A percentile compares a stretch with the other conserved stretches of the same genome.
Evolutionary conservation across 2,329 filamentous ascomycete species (phyloP).

Genomic region (Pseudogymnoascus sp.): DNA sequence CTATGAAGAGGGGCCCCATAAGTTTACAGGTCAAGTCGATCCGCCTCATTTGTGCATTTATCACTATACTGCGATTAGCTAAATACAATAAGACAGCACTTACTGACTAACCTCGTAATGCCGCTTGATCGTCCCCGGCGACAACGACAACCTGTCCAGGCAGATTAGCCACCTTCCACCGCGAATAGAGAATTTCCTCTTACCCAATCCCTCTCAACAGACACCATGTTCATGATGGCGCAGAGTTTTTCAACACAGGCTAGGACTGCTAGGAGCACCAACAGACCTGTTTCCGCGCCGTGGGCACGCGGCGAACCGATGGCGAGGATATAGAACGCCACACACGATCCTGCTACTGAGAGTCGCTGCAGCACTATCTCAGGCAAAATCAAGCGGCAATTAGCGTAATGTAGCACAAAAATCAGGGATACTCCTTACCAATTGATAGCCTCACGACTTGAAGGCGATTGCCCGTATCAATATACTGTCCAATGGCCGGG

Average conservation of each 20-base stretch:
- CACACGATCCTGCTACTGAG: constrained; percentile 39
- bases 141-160: constrained; percentile 38
- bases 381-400: not conserved
- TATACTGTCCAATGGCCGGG: constrained; percentile 46
- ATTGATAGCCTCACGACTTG: constrained; percentile 32
- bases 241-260: constrained; percentile 62
- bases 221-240: constrained; percentile 55
- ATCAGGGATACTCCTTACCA: constrained; percentile 17
- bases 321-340: constrained; percentile 33
- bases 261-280: constrained; percentile 37
- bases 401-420: constrained; percentile 8
- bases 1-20: constrained; percentile 42
- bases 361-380: constrained; percentile 28
- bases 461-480: constrained; percentile 48
- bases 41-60: constrained; percentile 51
- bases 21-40: constrained; percentile 53
- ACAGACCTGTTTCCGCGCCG: constrained; percentile 18
- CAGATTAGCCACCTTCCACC: not conserved
- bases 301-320: constrained; percentile 10
- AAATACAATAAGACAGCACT: not conserved
- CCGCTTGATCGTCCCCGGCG: constrained; percentile 31
- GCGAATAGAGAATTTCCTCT: not conserved
- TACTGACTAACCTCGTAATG: constrained; percentile 13
- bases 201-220: constrained; percentile 62
- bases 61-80: constrained; percentile 21